A percentile compares a stretch with the other conserved stretches of the same genome.
These are phyloP conservation scores for Penicillium crystallinum DNA, from an alignment of 495 filamentous ascomycete species.

Conservation along the genomic window DNA sequence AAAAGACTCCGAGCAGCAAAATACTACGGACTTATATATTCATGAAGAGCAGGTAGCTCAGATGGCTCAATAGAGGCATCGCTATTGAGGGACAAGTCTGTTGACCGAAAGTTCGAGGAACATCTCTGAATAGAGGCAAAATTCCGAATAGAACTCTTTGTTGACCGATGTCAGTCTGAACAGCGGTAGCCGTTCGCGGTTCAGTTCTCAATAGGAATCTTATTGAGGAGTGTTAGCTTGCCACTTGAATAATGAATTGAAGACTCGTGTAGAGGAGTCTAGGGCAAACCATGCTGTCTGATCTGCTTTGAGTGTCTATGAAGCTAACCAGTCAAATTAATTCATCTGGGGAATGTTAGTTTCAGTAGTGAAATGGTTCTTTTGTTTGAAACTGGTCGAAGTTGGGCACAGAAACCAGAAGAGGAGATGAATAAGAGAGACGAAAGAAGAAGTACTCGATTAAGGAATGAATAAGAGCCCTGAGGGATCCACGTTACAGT, in stretches of 20 bases:
- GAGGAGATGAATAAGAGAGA: conserved; percentile 11
- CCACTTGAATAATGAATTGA: neutral
- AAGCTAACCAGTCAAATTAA: neutral
- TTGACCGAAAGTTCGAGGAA: conserved; percentile 2
- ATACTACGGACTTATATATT: neutral
- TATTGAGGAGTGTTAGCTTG: neutral
- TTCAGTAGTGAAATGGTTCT: neutral
- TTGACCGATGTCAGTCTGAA: neutral
- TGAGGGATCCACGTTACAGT: neutral
- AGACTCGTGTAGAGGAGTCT: neutral
- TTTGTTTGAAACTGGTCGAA: neutral
- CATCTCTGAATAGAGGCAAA: neutral
- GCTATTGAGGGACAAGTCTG: neutral
- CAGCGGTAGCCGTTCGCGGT: neutral
- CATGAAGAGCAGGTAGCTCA: neutral
- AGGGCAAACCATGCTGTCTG: neutral
- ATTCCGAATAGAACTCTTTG: neutral
- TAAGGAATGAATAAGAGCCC: conserved; percentile 13
- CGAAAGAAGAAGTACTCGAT: conserved; percentile 2
- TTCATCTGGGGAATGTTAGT: neutral
- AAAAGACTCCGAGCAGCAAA: neutral
- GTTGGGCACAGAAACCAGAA: conserved; percentile 1
- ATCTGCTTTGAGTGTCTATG: neutral
- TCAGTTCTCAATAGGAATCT: neutral
- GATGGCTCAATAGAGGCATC: neutral